These are phyloP conservation scores for Geum urbanum DNA, from an alignment of 306 rosid genomes.

Conservation along the genomic window DNA sequence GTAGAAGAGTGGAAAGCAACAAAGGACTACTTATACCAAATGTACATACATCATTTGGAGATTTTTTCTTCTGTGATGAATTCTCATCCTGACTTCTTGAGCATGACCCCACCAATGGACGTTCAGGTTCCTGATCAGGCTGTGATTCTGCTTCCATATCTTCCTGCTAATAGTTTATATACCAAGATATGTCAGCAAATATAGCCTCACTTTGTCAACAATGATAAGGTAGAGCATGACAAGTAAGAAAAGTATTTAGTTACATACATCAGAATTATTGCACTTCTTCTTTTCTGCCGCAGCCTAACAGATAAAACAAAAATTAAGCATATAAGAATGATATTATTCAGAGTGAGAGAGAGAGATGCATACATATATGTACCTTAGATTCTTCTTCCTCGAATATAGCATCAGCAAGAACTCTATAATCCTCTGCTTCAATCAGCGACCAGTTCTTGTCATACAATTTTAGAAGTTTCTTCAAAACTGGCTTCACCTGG, in stretches of 20 bases:
- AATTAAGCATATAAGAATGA: conserved; percentile 7
- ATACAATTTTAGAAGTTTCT: conserved; percentile 64
- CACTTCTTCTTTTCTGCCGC: conserved; percentile 28
- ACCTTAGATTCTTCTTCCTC: conserved; percentile 73
- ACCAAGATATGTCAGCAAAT: conserved; percentile 25
- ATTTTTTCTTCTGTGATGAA: conserved; percentile 28
- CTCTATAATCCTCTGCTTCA: conserved; percentile 87
- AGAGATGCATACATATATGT: background rate
- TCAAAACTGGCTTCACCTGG: conserved; percentile 70
- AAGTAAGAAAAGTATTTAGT: conserved; percentile 11
- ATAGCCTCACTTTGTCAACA: conserved; percentile 10
- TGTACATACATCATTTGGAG: conserved; percentile 26
- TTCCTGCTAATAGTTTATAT: conserved; percentile 34
- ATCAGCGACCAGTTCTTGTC: conserved; percentile 84
- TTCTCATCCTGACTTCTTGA: conserved; percentile 33
- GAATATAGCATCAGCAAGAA: conserved; percentile 79
- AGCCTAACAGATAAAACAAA: conserved; percentile 38
- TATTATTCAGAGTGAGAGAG: background rate
- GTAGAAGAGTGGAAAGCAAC: conserved; percentile 16
- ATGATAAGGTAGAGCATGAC: conserved; percentile 10
- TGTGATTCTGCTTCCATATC: conserved; percentile 45
- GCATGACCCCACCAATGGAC: conserved; percentile 52
- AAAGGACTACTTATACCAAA: conserved; percentile 15
- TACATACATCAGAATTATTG: conserved; percentile 30
- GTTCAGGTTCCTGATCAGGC: conserved; percentile 36